Evolutionary conservation across 257 asterid genomes (phyloP).

Genomic region (Scutellaria galericulata): DNA sequence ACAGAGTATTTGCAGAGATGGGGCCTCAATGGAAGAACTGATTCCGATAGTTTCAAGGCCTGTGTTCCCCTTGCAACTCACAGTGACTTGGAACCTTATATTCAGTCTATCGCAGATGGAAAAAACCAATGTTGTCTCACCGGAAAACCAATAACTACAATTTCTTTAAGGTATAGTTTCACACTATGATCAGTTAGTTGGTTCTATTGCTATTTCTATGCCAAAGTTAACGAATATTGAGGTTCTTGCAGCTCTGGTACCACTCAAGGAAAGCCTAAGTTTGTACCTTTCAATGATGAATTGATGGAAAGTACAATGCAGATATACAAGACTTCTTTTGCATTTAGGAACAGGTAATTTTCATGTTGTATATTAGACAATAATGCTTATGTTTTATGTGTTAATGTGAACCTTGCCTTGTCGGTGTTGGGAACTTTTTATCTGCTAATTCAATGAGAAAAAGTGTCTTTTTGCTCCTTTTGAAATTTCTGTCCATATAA

Average conservation of each 20-base stretch:
- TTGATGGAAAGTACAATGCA: slow-evolving; percentile 90
- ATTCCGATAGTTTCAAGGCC: slow-evolving; percentile 61
- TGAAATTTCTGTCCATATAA: background rate
- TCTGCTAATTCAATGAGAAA: slow-evolving; percentile 1
- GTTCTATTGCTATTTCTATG: background rate
- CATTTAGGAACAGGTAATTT: slow-evolving; percentile 83
- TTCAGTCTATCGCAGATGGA: slow-evolving; percentile 79
- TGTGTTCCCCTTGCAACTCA: slow-evolving; percentile 78
- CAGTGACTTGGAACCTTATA: slow-evolving; percentile 78
- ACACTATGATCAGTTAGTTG: background rate
- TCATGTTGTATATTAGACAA: background rate
- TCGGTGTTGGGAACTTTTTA: background rate
- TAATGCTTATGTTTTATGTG: slow-evolving; percentile 20
- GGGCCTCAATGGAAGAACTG: slow-evolving; percentile 78
- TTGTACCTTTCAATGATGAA: slow-evolving; percentile 97
- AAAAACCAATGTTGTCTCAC: slow-evolving; percentile 68
- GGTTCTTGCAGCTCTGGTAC: slow-evolving; percentile 87
- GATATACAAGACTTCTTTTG: slow-evolving; percentile 80
- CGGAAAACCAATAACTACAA: slow-evolving; percentile 73
- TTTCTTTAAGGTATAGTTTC: slow-evolving; percentile 74
- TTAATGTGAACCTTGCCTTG: background rate
- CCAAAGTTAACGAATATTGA: background rate
- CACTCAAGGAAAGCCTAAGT: slow-evolving; percentile 97
- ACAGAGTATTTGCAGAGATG: slow-evolving; percentile 77
- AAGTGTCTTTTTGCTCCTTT: background rate